phyloP scores from a whole-genome alignment of 441 rosid genomes.

The Pelargonium australe region DNA sequence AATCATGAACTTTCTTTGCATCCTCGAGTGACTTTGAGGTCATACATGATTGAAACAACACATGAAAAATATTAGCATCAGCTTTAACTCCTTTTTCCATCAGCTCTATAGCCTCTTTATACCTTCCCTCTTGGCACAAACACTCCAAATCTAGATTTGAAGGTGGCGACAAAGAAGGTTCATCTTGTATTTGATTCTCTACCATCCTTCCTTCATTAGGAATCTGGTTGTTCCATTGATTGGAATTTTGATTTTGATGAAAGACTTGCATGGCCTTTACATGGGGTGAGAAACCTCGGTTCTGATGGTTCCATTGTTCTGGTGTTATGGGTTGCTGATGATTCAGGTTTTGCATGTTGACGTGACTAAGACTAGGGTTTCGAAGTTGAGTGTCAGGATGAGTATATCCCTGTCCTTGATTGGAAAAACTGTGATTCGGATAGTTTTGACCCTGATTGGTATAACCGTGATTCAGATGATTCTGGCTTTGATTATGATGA shows the following conservation, averaged over 20 bases:
- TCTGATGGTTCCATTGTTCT: neutral
- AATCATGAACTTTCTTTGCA: constrained; percentile 83
- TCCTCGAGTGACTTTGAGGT: constrained; percentile 53
- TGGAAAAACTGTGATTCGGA: neutral
- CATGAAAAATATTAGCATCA: constrained; percentile 46
- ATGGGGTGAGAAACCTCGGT: neutral
- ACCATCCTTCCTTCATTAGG: neutral
- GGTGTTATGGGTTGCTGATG: neutral
- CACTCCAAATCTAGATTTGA: constrained; percentile 42
- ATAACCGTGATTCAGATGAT: constrained; percentile 2
- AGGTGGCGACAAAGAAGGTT: constrained; percentile 22
- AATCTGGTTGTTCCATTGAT: constrained; percentile 21
- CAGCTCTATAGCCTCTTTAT: constrained; percentile 64
- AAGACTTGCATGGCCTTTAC: constrained; percentile 3
- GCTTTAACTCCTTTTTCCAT: constrained; percentile 69
- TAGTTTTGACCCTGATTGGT: neutral
- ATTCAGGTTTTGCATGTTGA: neutral
- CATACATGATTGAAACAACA: constrained; percentile 47
- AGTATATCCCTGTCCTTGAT: neutral
- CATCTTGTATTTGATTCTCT: constrained; percentile 8
- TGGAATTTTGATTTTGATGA: constrained; percentile 12
- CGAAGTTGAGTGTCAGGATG: neutral
- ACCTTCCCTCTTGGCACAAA: constrained; percentile 54
- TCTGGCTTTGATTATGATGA: constrained; percentile 6
- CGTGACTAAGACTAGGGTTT: neutral